Conservation (phyloP, 108 stramenopile species). For the Cyclostephanos invisitatus region DNA sequence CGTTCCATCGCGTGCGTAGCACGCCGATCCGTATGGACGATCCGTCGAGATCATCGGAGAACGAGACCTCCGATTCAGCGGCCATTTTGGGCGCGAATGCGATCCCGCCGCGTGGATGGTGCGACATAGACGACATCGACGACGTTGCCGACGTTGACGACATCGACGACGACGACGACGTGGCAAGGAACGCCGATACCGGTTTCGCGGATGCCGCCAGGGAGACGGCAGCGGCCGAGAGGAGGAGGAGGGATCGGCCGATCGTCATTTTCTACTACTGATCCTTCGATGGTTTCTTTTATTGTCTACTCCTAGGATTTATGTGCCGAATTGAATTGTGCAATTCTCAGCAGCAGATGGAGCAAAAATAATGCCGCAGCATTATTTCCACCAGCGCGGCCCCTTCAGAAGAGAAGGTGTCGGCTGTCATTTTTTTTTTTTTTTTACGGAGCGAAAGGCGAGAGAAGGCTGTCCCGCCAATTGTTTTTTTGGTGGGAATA, state of each 20-base stretch:
- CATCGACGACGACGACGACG: background rate
- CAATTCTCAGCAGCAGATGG: too few relatives aligned
- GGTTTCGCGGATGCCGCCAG: background rate
- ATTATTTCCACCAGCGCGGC: too few relatives aligned
- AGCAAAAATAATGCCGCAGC: too few relatives aligned
- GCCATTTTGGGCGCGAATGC: constrained; percentile 39
- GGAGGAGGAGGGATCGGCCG: background rate
- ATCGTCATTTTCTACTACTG: background rate
- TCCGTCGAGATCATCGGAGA: constrained; percentile 75
- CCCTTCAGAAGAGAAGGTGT: too few relatives aligned
- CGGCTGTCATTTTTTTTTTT: too few relatives aligned
- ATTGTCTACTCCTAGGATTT: too few relatives aligned
- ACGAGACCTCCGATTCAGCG: constrained; percentile 83
- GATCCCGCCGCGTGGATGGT: constrained; percentile 7
- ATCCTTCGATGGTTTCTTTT: too few relatives aligned
- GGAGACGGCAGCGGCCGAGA: background rate
- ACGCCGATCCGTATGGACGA: constrained; percentile 78
- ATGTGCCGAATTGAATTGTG: too few relatives aligned
- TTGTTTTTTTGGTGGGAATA: too few relatives aligned
- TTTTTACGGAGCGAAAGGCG: too few relatives aligned
- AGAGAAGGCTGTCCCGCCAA: too few relatives aligned
- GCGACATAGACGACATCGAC: background rate
- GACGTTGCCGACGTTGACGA: too few relatives aligned
- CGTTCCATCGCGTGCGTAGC: constrained; percentile 89
- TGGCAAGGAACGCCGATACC: background rate